Evolutionary conservation across 352 stramenopile species (phyloP), one percentile per base, ranked within the genome.

Genomic region (Phytophthora hibernalis): DNA sequence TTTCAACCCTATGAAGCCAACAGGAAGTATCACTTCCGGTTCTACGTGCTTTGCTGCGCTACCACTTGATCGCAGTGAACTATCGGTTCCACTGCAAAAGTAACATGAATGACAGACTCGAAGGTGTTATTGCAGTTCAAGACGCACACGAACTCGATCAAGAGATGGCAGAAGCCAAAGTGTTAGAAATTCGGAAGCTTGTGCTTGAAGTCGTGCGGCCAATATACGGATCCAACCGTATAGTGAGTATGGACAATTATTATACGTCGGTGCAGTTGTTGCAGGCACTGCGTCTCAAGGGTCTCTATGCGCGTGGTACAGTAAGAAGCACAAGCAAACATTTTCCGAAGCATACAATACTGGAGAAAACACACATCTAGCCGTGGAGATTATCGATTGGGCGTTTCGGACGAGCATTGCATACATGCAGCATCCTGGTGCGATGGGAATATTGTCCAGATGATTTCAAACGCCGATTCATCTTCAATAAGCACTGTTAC

Each of bases 11-110:
- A 53, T 28, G 18, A 63, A 63, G 12, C 55, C 54, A 18, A 55
- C 26, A n/a, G 71, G 71, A 75, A 79, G 42, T 75, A 68, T 24
- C 71, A 79, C 31, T 75, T 79, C 51, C 59, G 63, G 43, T 31
- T 79, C 2, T 75, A 79, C 55, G 42, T 61, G 33, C 38, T 55
- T 10, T 73, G 69, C 48, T 73, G 69, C n/a, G n/a, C 69, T 10
- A 74, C 69, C 5, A 55, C 54, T 24, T 77, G 64, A 48, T 74
- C 13, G 50, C 44, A 2, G 13, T 75, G 0, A 68, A 52, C 40
- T 75, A 73, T 24, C 54, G 57, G 20, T 45, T 79, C 11, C 71
- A 79, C 21, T 68, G 67, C n/a, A 59, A 59, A 21, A 38, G 0
- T 67, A 44, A 59, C n/a, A 55, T 79, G 16, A 10, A 51, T 6